Evolutionary conservation across 2,329 filamentous ascomycete species (phyloP), one percentile per base, ranked within the genome.

Genomic region (Trichoderma sp.): DNA sequence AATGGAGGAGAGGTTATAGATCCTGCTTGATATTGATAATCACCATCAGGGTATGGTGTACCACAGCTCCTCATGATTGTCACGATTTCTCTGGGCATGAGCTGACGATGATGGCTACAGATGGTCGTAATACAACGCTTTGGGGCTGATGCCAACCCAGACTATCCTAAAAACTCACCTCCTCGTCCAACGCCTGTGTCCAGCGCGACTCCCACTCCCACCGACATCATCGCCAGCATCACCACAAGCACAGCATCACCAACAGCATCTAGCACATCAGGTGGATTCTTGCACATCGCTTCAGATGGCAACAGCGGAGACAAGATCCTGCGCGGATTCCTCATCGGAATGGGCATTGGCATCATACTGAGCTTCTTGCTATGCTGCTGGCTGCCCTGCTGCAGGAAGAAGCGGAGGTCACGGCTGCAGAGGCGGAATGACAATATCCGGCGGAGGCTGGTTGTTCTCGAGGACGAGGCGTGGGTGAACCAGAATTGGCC

Each of bases 331-430:
- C 77, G 78, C 12, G 80, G 79, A 43, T 80, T 81, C 74, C 74
- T 81, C 24, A 78, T 81, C 58, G 80, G 80, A 53, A 74, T 81
- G 30, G 79, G 77, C 1, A 73, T 80, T 26, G 80, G 80, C 3
- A 72, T 81, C 5, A 71, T 79, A 6, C 70, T 81, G n/a, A 79
- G 78, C 56, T 76, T 79, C 67, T 74, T 80, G 57, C 71, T 79
- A 34, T 80, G 80, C 71, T 81, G 80, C 70, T 81, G 80, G 80
- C 76, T 79, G 47, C 79, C 79, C 34, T 81, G 79, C 66, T 78
- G 78, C 51, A 71, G 73, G 34, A 74, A 73, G 67, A 36, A 14
- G 39, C n/a, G 21, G 12, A 14, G 74, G 75, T 39, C 72, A 71
- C 57, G 74, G 73, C 26, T 68, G 9, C 34, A 60, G 65, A 47